Conservation (phyloP, 352 stramenopile genomes). For the Globisporangium cederbergense region DNA sequence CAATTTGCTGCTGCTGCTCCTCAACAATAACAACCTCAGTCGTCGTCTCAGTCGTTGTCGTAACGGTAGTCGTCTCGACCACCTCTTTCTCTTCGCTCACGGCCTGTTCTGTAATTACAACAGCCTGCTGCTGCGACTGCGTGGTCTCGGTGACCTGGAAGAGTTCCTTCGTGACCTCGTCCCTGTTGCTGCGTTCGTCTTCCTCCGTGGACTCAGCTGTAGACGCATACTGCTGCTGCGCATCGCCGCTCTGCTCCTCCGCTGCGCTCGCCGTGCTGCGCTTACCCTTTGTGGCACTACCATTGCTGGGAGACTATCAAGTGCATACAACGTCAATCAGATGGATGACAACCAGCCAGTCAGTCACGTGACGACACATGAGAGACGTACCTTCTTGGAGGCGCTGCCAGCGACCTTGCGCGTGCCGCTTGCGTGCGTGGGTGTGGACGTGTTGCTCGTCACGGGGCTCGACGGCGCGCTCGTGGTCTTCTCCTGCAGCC, state of each 20-base stretch:
- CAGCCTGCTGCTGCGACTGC: conserved; percentile 2
- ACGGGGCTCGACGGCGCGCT: conserved; percentile 11
- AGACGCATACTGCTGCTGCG: background rate
- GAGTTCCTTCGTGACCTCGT: conserved; percentile 8
- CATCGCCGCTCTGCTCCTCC: conserved; percentile 12
- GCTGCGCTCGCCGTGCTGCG: background rate
- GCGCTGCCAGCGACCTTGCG: conserved; percentile 13
- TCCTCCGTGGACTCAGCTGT: background rate
- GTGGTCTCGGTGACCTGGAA: conserved; percentile 2
- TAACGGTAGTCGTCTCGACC: too few species aligned
- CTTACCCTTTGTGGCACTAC: conserved; percentile 13
- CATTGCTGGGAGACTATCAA: conserved; percentile 12
- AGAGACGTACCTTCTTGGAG: conserved; percentile 16
- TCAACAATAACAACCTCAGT: background rate
- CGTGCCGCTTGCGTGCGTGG: conserved; percentile 3
- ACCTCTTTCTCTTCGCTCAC: conserved; percentile 5
- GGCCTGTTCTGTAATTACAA: background rate
- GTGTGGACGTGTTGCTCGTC: conserved; percentile 5
- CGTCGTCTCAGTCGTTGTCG: background rate
- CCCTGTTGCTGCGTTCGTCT: background rate
- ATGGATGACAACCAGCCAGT: too few species aligned
- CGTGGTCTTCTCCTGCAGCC: conserved; percentile 48
- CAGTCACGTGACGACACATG: background rate
- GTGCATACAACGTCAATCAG: background rate
- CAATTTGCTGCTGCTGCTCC: background rate